Evolutionary conservation across 441 rosid species (phyloP).

Genomic region (Euphorbia corollata): DNA sequence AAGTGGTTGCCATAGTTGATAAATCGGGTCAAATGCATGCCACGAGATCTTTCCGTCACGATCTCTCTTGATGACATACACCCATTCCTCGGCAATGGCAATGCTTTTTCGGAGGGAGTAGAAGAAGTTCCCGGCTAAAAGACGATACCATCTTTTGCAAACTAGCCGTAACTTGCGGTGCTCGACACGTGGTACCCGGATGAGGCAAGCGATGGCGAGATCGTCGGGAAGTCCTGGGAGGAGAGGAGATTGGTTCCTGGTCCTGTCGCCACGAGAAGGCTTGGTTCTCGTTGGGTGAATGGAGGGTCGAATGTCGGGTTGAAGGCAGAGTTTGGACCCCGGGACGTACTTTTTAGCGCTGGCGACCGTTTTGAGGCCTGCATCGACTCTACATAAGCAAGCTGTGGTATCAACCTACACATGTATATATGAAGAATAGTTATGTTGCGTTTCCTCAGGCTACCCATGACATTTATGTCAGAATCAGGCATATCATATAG

Average conservation of each 20-base stretch:
- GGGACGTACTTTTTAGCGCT: constrained; percentile 87
- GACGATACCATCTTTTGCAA: constrained; percentile 83
- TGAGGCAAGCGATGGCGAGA: constrained; percentile 82
- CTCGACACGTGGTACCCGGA: constrained; percentile 80
- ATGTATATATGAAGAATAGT: constrained; percentile 1
- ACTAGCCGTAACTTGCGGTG: constrained; percentile 72
- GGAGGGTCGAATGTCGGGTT: constrained; percentile 81
- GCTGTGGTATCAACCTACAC: constrained; percentile 89
- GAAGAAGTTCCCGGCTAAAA: constrained; percentile 63
- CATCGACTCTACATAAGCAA: constrained; percentile 87
- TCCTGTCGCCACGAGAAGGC: constrained; percentile 59
- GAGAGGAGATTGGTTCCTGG: constrained; percentile 66
- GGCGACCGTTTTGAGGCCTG: constrained; percentile 82
- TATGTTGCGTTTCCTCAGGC: background rate
- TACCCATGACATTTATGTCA: background rate
- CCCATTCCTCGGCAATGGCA: constrained; percentile 84
- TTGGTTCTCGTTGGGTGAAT: constrained; percentile 70
- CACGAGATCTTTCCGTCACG: constrained; percentile 82
- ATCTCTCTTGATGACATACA: constrained; percentile 79
- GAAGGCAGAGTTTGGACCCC: constrained; percentile 83
- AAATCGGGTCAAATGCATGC: constrained; percentile 78
- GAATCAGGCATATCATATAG: constrained; percentile 1
- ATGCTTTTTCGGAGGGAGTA: constrained; percentile 65
- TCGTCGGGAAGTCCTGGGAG: constrained; percentile 93
- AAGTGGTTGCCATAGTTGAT: constrained; percentile 85